A percentile compares a stretch with the other conserved stretches of the same genome.
Conservation (phyloP, 2,329 filamentous ascomycete genomes). For the Diaporthe ilicicola region DNA sequence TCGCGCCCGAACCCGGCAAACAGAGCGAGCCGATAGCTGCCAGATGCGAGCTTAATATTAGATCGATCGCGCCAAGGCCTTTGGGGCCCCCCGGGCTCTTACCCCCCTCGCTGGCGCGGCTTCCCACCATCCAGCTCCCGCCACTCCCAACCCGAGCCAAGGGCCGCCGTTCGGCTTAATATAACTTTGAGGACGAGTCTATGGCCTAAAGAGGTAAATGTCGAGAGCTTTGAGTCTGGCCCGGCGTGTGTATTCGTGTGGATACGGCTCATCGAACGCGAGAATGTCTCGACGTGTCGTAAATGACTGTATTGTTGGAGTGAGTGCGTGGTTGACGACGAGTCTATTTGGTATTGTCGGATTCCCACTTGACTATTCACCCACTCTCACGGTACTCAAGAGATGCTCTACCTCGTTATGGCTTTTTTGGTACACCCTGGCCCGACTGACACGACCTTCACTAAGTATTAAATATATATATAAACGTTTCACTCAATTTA, state of each 20-base stretch:
- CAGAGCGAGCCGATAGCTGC: slow-evolving; percentile 4
- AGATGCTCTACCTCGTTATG: not conserved
- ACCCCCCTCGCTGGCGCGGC: not conserved
- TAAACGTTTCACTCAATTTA: no score
- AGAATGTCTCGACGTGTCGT: not conserved
- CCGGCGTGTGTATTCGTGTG: not conserved
- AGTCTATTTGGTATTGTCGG: not conserved
- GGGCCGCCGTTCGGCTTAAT: slow-evolving; percentile 17
- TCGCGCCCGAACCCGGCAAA: not conserved
- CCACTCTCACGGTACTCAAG: not conserved
- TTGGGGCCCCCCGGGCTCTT: not conserved
- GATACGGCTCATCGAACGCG: not conserved
- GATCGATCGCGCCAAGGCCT: slow-evolving; percentile 11
- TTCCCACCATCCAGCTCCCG: not conserved
- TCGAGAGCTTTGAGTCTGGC: slow-evolving; percentile 1
- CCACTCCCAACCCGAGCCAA: not conserved
- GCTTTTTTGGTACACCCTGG: not conserved
- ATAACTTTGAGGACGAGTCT: not conserved
- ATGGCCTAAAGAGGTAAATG: slow-evolving; percentile 11
- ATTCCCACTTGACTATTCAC: not conserved
- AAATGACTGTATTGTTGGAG: not conserved
- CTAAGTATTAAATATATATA: not conserved
- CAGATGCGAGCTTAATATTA: slow-evolving; percentile 4
- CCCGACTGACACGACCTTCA: not conserved
- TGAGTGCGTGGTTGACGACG: not conserved